phyloP scores from a whole-genome alignment of 805 yeast species.

The Metschnikowia cubensis region DNA sequence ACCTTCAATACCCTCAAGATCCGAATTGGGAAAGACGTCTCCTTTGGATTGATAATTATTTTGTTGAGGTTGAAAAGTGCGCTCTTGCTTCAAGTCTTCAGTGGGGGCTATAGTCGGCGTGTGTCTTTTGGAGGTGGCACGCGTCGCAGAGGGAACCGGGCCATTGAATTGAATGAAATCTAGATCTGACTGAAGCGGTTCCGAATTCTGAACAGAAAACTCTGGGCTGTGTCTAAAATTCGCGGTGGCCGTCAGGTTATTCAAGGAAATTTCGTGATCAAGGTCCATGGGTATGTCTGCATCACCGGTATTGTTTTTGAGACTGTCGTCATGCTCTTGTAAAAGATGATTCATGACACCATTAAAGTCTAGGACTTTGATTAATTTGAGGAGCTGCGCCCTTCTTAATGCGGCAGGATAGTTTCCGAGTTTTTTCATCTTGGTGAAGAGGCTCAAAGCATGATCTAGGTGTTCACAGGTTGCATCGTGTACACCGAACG shows the following conservation, averaged over 20 bases:
- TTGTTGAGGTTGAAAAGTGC: conserved; percentile 3
- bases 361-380: conserved; percentile 64
- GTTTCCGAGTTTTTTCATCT: conserved; percentile 73
- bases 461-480: conserved; percentile 70
- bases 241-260: conserved; percentile 2
- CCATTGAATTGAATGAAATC: conserved; percentile 24
- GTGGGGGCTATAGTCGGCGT: conserved; percentile 19
- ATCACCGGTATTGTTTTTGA: not conserved
- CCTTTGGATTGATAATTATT: conserved; percentile 13
- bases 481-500: conserved; percentile 79
- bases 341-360: conserved; percentile 58
- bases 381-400: conserved; percentile 63
- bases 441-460: conserved; percentile 63
- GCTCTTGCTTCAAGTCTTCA: conserved; percentile 19
- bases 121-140: conserved; percentile 17
- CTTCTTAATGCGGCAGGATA: conserved; percentile 75
- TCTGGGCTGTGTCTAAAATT: conserved; percentile 12
- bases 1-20: conserved; percentile 42
- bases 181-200: conserved; percentile 20
- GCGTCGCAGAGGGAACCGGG: conserved; percentile 18
- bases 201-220: conserved; percentile 13
- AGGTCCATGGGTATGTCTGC: conserved; percentile 12
- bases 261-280: conserved; percentile 5
- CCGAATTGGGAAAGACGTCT: conserved; percentile 33
- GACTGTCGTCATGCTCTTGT: conserved; percentile 52